A percentile compares a stretch with the other conserved stretches of the same genome.
phyloP scores from a whole-genome alignment of 106 monocot species.

The Phalaenopsis equestris region DNA sequence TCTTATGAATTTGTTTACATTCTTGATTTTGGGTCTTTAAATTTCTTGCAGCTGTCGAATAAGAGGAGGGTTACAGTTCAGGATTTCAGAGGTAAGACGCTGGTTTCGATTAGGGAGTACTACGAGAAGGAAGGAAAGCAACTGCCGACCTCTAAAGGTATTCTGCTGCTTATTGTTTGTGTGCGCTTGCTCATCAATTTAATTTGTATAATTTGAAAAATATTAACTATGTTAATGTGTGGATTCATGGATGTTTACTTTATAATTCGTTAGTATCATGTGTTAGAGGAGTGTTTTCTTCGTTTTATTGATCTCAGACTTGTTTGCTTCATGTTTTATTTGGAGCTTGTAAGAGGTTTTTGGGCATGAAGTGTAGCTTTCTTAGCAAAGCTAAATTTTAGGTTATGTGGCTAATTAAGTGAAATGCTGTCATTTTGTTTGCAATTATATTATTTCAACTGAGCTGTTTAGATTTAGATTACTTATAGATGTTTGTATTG shows the following conservation, averaged over 20 bases:
- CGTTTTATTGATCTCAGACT: neutral
- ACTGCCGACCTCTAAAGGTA: constrained; percentile 81
- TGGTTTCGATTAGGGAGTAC: constrained; percentile 90
- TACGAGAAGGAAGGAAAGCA: constrained; percentile 84
- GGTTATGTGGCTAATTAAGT: neutral
- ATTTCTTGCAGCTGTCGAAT: constrained; percentile 47
- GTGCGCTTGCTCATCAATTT: neutral
- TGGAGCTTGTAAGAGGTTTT: neutral
- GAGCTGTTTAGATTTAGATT: neutral
- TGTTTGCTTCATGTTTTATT: neutral
- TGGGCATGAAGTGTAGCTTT: neutral
- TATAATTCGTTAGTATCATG: neutral
- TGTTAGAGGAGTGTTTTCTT: neutral
- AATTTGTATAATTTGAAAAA: neutral
- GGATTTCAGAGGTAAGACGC: constrained; percentile 77
- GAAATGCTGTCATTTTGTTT: neutral
- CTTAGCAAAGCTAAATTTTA: neutral
- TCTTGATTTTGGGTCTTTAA: constrained; percentile 5
- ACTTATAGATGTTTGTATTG: neutral
- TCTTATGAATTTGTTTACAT: neutral
- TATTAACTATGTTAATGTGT: neutral
- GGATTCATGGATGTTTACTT: neutral
- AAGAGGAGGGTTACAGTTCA: constrained; percentile 82
- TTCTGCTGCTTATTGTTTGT: too few relatives aligned
- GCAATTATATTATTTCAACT: neutral